Conservation (phyloP, 306 rosid species). For the Dryas drummondii region DNA sequence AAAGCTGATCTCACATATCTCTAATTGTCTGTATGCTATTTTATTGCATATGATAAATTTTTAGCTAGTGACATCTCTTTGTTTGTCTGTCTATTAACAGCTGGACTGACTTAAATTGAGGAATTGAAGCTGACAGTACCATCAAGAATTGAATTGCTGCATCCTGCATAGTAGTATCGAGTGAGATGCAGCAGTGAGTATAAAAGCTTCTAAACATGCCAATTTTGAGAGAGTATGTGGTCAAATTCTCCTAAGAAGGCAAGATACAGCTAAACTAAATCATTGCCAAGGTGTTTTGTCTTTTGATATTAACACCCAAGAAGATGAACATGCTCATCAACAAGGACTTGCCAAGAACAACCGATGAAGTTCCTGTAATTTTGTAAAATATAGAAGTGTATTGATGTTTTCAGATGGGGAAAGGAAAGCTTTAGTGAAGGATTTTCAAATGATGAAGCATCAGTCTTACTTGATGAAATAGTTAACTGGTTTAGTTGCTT, state of each 20-base stretch:
- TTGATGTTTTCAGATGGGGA: slow-evolving; percentile 15
- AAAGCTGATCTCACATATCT: not conserved
- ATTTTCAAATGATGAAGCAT: not conserved
- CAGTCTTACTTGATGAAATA: not conserved
- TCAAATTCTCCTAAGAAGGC: slow-evolving; percentile 7
- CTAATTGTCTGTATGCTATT: too few species aligned
- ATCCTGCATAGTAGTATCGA: not conserved
- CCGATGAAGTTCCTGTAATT: not conserved
- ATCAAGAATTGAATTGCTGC: slow-evolving; percentile 13
- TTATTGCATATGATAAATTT: not conserved
- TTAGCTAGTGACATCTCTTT: slow-evolving; percentile 6
- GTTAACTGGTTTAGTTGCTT: not conserved
- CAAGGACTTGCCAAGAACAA: not conserved
- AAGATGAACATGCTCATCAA: not conserved
- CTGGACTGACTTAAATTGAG: not conserved
- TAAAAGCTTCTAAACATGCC: not conserved
- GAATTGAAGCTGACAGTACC: not conserved
- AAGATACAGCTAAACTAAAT: not conserved
- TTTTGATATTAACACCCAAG: not conserved
- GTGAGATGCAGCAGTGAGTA: not conserved
- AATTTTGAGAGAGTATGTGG: not conserved
- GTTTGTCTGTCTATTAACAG: slow-evolving; percentile 11
- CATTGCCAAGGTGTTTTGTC: not conserved
- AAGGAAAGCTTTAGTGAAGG: not conserved
- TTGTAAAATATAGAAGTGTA: not conserved